phyloP scores from a whole-genome alignment of 306 rosid genomes.

The Quercus glauca region DNA sequence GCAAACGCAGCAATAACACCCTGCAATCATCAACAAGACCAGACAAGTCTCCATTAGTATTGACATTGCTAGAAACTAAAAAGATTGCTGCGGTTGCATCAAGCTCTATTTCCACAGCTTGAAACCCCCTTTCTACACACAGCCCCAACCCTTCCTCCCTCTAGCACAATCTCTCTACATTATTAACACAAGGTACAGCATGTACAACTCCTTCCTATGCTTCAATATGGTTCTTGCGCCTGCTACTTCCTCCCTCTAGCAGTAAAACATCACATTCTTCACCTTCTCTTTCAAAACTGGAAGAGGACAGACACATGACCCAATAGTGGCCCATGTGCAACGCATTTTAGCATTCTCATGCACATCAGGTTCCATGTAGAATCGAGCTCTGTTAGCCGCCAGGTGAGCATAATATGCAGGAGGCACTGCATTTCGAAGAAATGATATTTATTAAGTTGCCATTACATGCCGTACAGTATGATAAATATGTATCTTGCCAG shows the following conservation, averaged over 20 bases:
- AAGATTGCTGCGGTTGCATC: too few relatives aligned
- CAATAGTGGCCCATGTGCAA: conserved; percentile 35
- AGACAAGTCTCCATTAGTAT: too few relatives aligned
- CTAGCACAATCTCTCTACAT: background rate
- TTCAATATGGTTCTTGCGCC: background rate
- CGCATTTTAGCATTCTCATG: conserved; percentile 32
- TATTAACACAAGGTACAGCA: background rate
- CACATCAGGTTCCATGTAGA: conserved; percentile 62
- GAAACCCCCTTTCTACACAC: too few relatives aligned
- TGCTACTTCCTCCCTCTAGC: conserved; percentile 22
- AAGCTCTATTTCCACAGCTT: too few relatives aligned
- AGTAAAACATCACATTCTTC: conserved; percentile 75
- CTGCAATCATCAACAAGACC: too few relatives aligned
- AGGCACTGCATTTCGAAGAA: conserved; percentile 42
- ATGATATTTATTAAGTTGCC: too few relatives aligned
- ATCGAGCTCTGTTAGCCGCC: conserved; percentile 82
- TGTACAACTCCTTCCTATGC: background rate
- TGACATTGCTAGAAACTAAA: too few relatives aligned
- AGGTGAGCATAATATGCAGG: conserved; percentile 79
- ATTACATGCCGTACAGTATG: too few relatives aligned
- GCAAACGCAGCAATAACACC: too few relatives aligned
- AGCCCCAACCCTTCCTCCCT: too few relatives aligned
- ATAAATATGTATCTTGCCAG: too few relatives aligned
- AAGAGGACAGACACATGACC: conserved; percentile 52
- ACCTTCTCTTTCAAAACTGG: conserved; percentile 77